phyloP scores from a whole-genome alignment of 2,329 filamentous ascomycete genomes.

The Pseudogymnoascus verrucosus region DNA sequence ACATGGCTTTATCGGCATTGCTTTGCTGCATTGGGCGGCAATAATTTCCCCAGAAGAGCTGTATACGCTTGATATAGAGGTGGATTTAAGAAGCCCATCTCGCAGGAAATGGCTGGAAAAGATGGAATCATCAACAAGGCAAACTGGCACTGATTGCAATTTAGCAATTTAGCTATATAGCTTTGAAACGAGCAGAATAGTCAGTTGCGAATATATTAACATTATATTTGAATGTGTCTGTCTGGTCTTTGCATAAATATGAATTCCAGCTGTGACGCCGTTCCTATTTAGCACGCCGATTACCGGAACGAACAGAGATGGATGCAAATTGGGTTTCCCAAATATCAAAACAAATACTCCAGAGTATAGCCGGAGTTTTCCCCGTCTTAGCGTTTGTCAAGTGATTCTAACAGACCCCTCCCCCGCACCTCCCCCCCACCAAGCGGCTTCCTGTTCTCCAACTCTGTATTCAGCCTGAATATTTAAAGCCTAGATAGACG shows the following conservation, averaged over 20 bases:
- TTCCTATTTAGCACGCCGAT: background rate
- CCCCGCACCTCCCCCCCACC: background rate
- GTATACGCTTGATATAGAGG: conserved; percentile 1
- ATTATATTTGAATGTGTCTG: background rate
- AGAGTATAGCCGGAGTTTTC: background rate
- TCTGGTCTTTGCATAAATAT: background rate
- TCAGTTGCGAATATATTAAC: conserved; percentile 1
- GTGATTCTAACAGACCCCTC: background rate
- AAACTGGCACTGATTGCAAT: background rate
- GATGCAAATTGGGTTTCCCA: background rate
- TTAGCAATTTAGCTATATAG: background rate
- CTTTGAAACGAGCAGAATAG: background rate
- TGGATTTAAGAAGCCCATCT: conserved; percentile 6
- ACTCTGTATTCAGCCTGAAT: conserved; percentile 4
- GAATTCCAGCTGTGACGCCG: background rate
- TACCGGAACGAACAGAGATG: background rate
- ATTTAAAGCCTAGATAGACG: background rate
- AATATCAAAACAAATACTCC: background rate
- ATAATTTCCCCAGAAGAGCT: background rate
- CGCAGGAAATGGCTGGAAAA: conserved; percentile 3
- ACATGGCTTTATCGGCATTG: background rate
- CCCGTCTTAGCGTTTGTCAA: conserved; percentile 4
- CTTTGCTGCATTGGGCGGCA: background rate
- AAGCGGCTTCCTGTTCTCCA: background rate
- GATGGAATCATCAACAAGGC: background rate